Conservation (phyloP, 176 grass and related monocot genomes). For the Themeda triandra region DNA sequence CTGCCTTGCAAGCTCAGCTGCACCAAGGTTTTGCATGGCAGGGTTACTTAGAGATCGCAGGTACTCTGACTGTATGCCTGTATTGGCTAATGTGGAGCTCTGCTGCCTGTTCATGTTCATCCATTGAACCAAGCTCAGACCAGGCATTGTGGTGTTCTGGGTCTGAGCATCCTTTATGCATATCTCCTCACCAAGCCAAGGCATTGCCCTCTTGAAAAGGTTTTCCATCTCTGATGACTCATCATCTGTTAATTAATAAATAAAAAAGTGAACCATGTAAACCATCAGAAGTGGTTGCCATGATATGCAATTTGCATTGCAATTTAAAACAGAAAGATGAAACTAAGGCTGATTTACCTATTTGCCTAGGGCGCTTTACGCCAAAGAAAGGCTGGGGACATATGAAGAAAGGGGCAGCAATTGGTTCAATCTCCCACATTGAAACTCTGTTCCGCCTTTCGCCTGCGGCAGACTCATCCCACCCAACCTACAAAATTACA, state of each 20-base stretch:
- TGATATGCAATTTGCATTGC: not conserved
- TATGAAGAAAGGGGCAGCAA: conserved; percentile 90
- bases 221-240: conserved; percentile 89
- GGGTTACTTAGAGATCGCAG: conserved; percentile 69
- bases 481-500: conserved; percentile 64
- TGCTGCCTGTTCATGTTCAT: conserved; percentile 98
- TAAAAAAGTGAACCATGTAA: conserved; percentile 20
- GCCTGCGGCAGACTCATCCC: conserved; percentile 96
- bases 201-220: conserved; percentile 94
- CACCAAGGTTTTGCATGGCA: conserved; percentile 68
- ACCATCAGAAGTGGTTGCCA: not conserved
- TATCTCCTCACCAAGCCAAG: conserved; percentile 96
- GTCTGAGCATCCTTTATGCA: conserved; percentile 84
- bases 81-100: conserved; percentile 54
- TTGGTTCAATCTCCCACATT: conserved; percentile 95
- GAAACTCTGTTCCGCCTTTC: conserved; percentile 92
- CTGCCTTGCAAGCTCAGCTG: conserved; percentile 75
- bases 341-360: conserved; percentile 44
- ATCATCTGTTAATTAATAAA: conserved; percentile 66
- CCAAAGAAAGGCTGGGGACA: conserved; percentile 95
- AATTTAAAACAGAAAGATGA: not conserved
- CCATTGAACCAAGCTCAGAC: conserved; percentile 94
- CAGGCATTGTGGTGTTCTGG: conserved; percentile 74
- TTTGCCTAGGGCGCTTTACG: conserved; percentile 69
- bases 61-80: conserved; percentile 64